A percentile compares a stretch with the other conserved stretches of the same genome.
These are phyloP conservation scores for Yamadazyma nakazawae DNA, from an alignment of 805 yeast genomes.

Conservation along the genomic window DNA sequence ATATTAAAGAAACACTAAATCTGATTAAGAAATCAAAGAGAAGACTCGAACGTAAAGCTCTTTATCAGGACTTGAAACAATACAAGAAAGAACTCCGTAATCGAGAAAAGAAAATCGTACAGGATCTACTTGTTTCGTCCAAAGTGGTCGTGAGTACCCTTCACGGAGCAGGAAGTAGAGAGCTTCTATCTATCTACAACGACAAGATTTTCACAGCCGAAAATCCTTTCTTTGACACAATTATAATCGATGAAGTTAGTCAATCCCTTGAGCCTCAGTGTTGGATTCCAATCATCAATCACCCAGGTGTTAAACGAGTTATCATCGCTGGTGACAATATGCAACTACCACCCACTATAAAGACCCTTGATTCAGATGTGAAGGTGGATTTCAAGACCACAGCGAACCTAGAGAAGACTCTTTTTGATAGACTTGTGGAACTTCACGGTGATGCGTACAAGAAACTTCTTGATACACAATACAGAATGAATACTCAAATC, in stretches of 20 bases:
- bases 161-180: conserved; percentile 82
- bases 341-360: conserved; percentile 90
- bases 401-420: conserved; percentile 56
- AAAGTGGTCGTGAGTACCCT: conserved; percentile 78
- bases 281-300: conserved; percentile 86
- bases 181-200: conserved; percentile 52
- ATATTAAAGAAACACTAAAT: conserved; percentile 60
- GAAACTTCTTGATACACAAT: conserved; percentile 69
- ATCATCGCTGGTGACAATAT: conserved; percentile 91
- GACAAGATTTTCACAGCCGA: conserved; percentile 19
- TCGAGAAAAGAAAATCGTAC: conserved; percentile 63
- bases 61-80: conserved; percentile 66
- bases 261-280: conserved; percentile 94
- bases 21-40: conserved; percentile 58
- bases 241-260: conserved; percentile 93
- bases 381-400: conserved; percentile 32
- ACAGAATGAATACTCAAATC: conserved; percentile 78
- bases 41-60: conserved; percentile 59
- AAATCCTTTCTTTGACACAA: conserved; percentile 60
- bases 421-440: conserved; percentile 73
- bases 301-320: conserved; percentile 52
- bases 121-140: conserved; percentile 55
- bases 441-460: conserved; percentile 45
- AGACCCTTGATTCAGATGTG: conserved; percentile 38
- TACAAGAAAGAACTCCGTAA: conserved; percentile 65